Conservation (phyloP, 768 basidiomycete genomes). For the Rhodotorula diobovata region DNA sequence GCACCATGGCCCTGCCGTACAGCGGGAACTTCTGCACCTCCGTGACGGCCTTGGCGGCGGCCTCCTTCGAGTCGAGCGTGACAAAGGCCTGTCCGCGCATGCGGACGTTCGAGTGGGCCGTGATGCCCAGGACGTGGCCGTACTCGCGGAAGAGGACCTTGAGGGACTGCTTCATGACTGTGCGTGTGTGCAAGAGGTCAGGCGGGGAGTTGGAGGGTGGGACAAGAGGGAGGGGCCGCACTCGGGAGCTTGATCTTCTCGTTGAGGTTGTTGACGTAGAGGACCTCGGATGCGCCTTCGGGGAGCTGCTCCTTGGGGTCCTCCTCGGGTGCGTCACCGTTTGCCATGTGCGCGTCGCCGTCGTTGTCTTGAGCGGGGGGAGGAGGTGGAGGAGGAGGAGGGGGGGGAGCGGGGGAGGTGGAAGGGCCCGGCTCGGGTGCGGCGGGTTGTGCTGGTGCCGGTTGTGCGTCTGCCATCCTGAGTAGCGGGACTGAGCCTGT, state of each 20-base stretch:
- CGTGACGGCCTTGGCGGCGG: slow-evolving; percentile 79
- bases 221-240: slow-evolving; percentile 34
- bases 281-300: slow-evolving; percentile 22
- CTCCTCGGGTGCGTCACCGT: background rate
- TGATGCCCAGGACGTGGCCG: slow-evolving; percentile 88
- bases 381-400: background rate
- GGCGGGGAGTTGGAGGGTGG: background rate
- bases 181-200: background rate
- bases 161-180: slow-evolving; percentile 83
- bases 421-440: background rate
- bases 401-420: background rate
- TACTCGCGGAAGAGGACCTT: slow-evolving; percentile 87
- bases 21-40: slow-evolving; percentile 91
- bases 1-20: slow-evolving; percentile 93
- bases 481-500: background rate
- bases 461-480: slow-evolving; percentile 7
- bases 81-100: slow-evolving; percentile 99
- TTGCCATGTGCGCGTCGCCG: slow-evolving; percentile 16
- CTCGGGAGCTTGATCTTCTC: slow-evolving; percentile 49
- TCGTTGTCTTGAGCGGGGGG: no score
- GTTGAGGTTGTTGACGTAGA: slow-evolving; percentile 53
- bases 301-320: slow-evolving; percentile 1
- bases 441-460: background rate
- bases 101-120: slow-evolving; percentile 85
- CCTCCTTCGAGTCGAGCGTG: slow-evolving; percentile 75